Conservation (phyloP, 2,329 filamentous ascomycete species). For the Alternaria incomplexa region DNA sequence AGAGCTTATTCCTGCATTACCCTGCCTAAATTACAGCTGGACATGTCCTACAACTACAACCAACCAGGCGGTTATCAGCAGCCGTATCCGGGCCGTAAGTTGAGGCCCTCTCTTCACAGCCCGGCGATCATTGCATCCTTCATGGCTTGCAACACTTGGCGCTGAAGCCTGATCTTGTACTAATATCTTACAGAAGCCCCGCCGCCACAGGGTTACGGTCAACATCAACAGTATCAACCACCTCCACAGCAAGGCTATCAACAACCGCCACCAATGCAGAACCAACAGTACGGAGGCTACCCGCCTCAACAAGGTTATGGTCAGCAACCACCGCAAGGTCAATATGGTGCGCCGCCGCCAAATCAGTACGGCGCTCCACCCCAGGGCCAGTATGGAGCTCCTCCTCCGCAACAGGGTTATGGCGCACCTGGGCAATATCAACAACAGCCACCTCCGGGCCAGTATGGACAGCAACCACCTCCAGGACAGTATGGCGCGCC, state of each 20-base stretch:
- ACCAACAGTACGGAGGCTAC: conserved; percentile 41
- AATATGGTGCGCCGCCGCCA: conserved; percentile 48
- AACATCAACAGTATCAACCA: conserved; percentile 14
- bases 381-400: conserved; percentile 29
- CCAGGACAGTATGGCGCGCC: conserved; percentile 11
- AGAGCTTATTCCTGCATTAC: neutral
- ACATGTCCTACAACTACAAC: conserved; percentile 39
- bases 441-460: conserved; percentile 22
- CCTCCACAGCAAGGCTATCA: conserved; percentile 30
- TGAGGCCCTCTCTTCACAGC: conserved; percentile 10
- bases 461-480: conserved; percentile 44
- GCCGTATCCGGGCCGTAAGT: conserved; percentile 42
- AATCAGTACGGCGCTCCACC: conserved; percentile 31
- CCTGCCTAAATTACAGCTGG: neutral
- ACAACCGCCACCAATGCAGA: conserved; percentile 44
- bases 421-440: conserved; percentile 15
- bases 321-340: conserved; percentile 23
- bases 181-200: conserved; percentile 37
- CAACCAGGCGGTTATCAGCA: conserved; percentile 37
- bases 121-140: conserved; percentile 12
- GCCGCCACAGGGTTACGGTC: conserved; percentile 32
- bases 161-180: conserved; percentile 20
- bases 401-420: conserved; percentile 25
- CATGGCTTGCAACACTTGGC: conserved; percentile 16
- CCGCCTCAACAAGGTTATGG: conserved; percentile 40